phyloP scores from a whole-genome alignment of 768 basidiomycete species.

The Multifurca ochricompacta region DNA sequence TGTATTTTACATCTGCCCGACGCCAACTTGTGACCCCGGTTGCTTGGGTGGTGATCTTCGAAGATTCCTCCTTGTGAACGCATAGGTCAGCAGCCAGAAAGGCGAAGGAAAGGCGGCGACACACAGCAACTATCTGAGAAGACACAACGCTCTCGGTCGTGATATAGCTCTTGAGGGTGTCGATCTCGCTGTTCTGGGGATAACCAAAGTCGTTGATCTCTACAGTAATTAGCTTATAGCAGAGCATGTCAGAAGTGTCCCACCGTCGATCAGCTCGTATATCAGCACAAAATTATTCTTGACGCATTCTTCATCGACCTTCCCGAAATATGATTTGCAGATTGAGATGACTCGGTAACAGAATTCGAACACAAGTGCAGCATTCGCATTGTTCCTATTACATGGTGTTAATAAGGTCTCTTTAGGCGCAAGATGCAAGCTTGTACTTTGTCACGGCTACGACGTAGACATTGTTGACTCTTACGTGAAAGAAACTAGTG shows the following conservation, averaged over 20 bases:
- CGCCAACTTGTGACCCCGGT: constrained; percentile 97
- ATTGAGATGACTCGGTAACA: constrained; percentile 95
- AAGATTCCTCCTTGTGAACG: constrained; percentile 76
- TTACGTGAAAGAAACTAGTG: constrained; percentile 97
- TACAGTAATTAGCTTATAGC: constrained; percentile 24
- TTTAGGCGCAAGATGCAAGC: constrained; percentile 6
- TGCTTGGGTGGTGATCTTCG: constrained; percentile 94
- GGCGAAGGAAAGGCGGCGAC: constrained; percentile 23
- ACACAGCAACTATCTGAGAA: constrained; percentile 72
- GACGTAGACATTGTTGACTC: constrained; percentile 91
- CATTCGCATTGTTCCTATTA: constrained; percentile 87
- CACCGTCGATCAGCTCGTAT: constrained; percentile 96
- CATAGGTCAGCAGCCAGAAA: background rate
- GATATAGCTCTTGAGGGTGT: constrained; percentile 95
- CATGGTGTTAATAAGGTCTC: background rate
- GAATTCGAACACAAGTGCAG: constrained; percentile 96
- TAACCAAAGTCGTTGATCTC: constrained; percentile 99
- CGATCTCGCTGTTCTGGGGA: constrained; percentile 97
- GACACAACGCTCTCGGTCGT: constrained; percentile 95
- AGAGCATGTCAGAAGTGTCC: constrained; percentile 21
- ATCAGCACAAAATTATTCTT: constrained; percentile 99
- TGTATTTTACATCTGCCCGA: constrained; percentile 91
- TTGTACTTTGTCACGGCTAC: constrained; percentile 91
- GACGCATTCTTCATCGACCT: constrained; percentile 94
- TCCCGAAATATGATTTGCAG: constrained; percentile 93